Evolutionary conservation across 2,329 filamentous ascomycete species (phyloP).

Genomic region (Botryotinia narcissicola): DNA sequence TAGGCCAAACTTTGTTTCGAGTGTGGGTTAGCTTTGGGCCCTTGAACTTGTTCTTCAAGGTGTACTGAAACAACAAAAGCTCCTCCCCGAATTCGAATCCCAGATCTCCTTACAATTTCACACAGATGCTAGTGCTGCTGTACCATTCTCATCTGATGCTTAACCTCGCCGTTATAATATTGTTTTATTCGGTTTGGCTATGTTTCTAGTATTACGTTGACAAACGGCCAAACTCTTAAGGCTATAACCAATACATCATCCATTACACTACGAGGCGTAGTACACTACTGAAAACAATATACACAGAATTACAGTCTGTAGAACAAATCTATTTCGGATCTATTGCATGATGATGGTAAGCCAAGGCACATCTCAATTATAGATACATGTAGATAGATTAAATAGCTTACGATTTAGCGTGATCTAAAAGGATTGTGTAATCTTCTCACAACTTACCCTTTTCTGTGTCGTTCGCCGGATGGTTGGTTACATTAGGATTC

Average conservation of each 20-base stretch:
- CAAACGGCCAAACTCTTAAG: background rate
- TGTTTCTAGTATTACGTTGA: background rate
- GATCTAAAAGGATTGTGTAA: conserved; percentile 11
- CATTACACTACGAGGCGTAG: too few species aligned
- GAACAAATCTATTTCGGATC: background rate
- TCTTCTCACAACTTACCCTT: conserved; percentile 10
- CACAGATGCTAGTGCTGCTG: background rate
- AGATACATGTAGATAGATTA: background rate
- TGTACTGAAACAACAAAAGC: background rate
- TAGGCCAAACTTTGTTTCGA: background rate
- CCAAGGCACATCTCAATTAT: background rate
- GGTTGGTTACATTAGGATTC: conserved; percentile 5
- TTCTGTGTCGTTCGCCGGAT: background rate
- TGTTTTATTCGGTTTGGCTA: background rate
- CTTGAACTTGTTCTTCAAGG: background rate
- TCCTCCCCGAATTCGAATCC: background rate
- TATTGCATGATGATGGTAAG: background rate
- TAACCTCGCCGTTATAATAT: background rate
- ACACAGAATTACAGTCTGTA: background rate
- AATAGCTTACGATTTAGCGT: background rate
- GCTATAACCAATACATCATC: background rate
- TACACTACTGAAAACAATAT: background rate
- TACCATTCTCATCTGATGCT: background rate
- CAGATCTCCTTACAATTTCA: background rate
- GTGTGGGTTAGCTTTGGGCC: background rate